phyloP scores from a whole-genome alignment of 805 yeast species.

The Priceomyces medius region DNA sequence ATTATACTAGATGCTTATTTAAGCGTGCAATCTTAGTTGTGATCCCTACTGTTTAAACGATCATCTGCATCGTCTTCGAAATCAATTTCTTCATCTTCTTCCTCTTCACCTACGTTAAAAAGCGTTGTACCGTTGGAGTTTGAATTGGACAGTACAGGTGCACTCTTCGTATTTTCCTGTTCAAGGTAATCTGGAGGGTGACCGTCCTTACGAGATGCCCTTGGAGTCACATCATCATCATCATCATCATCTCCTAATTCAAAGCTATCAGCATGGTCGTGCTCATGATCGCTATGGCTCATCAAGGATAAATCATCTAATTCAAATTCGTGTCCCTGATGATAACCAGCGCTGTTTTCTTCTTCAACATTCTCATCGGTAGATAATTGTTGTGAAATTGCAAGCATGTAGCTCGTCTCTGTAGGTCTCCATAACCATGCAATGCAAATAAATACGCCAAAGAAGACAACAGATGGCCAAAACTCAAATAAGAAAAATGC shows the following conservation, averaged over 20 bases:
- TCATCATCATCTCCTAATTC: constrained; percentile 28
- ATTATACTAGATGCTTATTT: background rate
- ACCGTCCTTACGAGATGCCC: constrained; percentile 5
- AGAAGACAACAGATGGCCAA: constrained; percentile 92
- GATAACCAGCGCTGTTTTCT: constrained; percentile 20
- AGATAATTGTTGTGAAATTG: constrained; percentile 90
- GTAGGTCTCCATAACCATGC: constrained; percentile 98
- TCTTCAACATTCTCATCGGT: constrained; percentile 67
- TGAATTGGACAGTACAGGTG: constrained; percentile 7
- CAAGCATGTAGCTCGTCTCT: constrained; percentile 89
- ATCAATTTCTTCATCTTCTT: constrained; percentile 24
- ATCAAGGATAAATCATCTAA: constrained; percentile 56
- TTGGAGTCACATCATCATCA: constrained; percentile 4
- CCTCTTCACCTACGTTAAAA: constrained; percentile 43
- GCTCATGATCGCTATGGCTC: constrained; percentile 46
- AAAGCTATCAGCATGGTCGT: constrained; percentile 32
- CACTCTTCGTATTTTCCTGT: constrained; percentile 9
- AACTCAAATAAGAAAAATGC: constrained; percentile 87
- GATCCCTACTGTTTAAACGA: constrained; percentile 12
- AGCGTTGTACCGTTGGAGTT: constrained; percentile 34
- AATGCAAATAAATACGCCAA: constrained; percentile 75
- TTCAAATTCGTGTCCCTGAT: constrained; percentile 55
- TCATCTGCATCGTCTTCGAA: constrained; percentile 23
- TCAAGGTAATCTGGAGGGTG: constrained; percentile 10
- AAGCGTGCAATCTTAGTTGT: background rate